Evolutionary conservation across 805 yeast genomes (phyloP).

Genomic region (Lachancea quebecensis): DNA sequence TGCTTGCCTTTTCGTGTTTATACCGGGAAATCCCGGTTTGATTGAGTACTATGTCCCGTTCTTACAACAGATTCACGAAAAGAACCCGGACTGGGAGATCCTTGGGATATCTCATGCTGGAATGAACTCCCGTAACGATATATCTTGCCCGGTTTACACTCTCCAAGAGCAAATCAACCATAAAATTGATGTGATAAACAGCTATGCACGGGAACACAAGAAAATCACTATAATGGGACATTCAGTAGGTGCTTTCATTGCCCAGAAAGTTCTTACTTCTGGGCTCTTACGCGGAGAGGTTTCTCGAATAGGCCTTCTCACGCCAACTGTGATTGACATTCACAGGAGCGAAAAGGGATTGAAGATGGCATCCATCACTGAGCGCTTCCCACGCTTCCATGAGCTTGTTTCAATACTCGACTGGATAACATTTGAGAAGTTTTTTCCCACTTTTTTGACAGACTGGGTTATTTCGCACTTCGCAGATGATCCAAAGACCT

Average conservation of each 20-base stretch:
- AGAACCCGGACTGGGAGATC: slow-evolving; percentile 42
- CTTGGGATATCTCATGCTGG: slow-evolving; percentile 65
- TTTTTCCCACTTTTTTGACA: slow-evolving; percentile 27
- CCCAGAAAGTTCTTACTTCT: slow-evolving; percentile 43
- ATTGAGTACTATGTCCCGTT: slow-evolving; percentile 57
- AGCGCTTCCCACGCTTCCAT: slow-evolving; percentile 27
- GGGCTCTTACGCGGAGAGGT: slow-evolving; percentile 24
- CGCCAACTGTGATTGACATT: slow-evolving; percentile 65
- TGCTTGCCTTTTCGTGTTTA: slow-evolving; percentile 42
- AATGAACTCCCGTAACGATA: slow-evolving; percentile 28
- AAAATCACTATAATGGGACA: slow-evolving; percentile 47
- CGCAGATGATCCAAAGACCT: slow-evolving; percentile 23
- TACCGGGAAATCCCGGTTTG: slow-evolving; percentile 78
- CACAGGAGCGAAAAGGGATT: slow-evolving; percentile 40
- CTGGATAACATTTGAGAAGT: slow-evolving; percentile 15
- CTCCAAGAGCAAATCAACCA: slow-evolving; percentile 54
- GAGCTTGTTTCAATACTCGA: slow-evolving; percentile 26
- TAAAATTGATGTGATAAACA: slow-evolving; percentile 45
- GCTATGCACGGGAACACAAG: slow-evolving; percentile 17
- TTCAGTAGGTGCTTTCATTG: slow-evolving; percentile 63
- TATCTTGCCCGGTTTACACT: slow-evolving; percentile 27
- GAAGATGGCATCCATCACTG: slow-evolving; percentile 24
- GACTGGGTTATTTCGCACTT: slow-evolving; percentile 20
- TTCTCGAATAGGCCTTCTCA: slow-evolving; percentile 50
- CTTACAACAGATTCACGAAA: slow-evolving; percentile 37